Base-by-base conservation (phyloP, 2,329 filamentous ascomycete species). In the Sclerotinia minor region DNA sequence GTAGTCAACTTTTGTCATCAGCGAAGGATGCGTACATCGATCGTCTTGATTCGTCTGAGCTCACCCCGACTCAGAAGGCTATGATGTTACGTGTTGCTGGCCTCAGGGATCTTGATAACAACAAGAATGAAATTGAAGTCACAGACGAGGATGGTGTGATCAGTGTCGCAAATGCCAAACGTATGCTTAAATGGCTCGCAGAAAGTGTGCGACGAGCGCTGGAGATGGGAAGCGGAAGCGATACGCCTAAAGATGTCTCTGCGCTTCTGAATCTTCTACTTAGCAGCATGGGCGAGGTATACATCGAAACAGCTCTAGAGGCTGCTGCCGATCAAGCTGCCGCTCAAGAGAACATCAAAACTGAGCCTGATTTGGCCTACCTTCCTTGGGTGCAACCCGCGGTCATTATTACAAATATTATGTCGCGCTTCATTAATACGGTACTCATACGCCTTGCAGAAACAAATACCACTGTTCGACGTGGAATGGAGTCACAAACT, bases 131-230 rank as follows among this genome's bases (percentile, higher is more conserved):
- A 64, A 92, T 96, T 68, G 94, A 96, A 76, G 91, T 98, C 44
- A 89, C 90, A 0, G 95, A 98, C 69, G 89, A 94, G 76, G 94
- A 99, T 75, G 95, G 95, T 45, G 84, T 88, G 67, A 82, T 98
- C 35, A 94, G 89, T 72, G 83, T 96, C 5, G 83, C 87, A n/a
- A 93, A 91, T 77, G 92, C 94, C n/a, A 98, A 98, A 80, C 87
- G 95, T 68, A 99, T 99, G 94, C 85, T 99, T 69, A 96, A 92
- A 77, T 99, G 95, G 95, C 82, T 99, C 52, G 95, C 95, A 2
- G 95, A 99, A 81, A 93, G 92, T 70, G 94, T 99, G 32, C 91
- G 95, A 50, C 85, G 95, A 71, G 92, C 93, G 0, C 83, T 99
- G 13, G 95, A 99, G 78, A 83, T 99, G n/a, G 93, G 92, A 32